A percentile compares a stretch with the other conserved stretches of the same genome.
phyloP scores from a whole-genome alignment of 352 stramenopile species.

The Peronospora belbahrii region DNA sequence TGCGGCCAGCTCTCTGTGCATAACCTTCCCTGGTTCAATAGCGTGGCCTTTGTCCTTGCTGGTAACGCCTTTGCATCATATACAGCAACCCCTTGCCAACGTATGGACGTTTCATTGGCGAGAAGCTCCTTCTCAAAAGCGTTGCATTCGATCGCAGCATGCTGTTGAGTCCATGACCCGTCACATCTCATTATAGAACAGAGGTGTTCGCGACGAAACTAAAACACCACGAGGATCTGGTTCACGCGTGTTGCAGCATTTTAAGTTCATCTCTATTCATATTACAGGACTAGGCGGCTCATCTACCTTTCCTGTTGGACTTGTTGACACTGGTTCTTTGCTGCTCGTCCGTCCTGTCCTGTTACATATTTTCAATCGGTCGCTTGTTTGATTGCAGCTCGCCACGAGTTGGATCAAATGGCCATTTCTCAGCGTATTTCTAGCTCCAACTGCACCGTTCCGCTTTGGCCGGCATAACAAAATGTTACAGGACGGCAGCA shows the following conservation, averaged over 20 bases:
- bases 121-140: conserved; percentile 87
- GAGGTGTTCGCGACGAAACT: conserved; percentile 66
- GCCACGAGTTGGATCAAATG: conserved; percentile 87
- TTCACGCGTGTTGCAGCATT: conserved; percentile 70
- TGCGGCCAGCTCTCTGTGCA: conserved; percentile 87
- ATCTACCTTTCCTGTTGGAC: conserved; percentile 8
- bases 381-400: conserved; percentile 37
- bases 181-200: too few species aligned
- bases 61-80: conserved; percentile 89
- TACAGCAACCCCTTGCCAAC: conserved; percentile 91
- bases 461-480: conserved; percentile 74
- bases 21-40: conserved; percentile 94
- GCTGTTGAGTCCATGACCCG: too few species aligned
- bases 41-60: conserved; percentile 75
- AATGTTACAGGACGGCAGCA: conserved; percentile 4
- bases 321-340: conserved; percentile 5
- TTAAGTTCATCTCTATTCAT: conserved; percentile 24
- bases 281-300: conserved; percentile 5
- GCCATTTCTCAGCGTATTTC: conserved; percentile 85
- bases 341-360: conserved; percentile 5
- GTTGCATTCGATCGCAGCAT: conserved; percentile 84
- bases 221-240: conserved; percentile 87
- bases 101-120: conserved; percentile 91
- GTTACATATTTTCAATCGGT: conserved; percentile 19
- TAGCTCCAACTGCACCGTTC: conserved; percentile 91